Base-by-base conservation (phyloP, 345 rosid species). In the Linum tenue region DNA sequence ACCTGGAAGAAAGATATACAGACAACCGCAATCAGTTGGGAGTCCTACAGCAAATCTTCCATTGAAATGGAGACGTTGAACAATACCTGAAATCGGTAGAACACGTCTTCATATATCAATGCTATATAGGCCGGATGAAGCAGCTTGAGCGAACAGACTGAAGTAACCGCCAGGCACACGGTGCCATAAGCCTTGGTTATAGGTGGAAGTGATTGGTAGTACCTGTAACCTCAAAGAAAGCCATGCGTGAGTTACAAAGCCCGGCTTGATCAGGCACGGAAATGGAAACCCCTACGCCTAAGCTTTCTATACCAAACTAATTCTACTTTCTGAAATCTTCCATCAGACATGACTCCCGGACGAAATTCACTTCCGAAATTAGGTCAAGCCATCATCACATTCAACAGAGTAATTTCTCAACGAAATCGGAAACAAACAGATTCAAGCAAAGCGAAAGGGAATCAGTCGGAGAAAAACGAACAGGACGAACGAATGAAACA, bases 181-280 rank as follows among this genome's bases (percentile, higher is more conserved):
- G 99, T 94, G 66, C 97, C 99, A 76, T 84, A 90, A 72, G 85
- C 96, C 77, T 86, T 94, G 71, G 83, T 84, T 71, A 90, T 80
- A 0, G 97, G 97, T 43, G 97, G 99, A 68, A 90, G 96, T 50
- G 99, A 90, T 55, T 82, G 71, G 72, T 94, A 94, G 74, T 55
- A 94, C 76, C 99, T 92, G 87, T 69, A 80, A 70, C 3, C 31
- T 2, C 14, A 48, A 48, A 48, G 14, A 48, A 9, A 9, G 14
- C 3, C 53, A 43, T 5, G 3, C 50, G 50, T 43, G 50, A 43
- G 50, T 43, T 22, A 22, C 31, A 0, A 22, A 22, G 31, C 31
- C 2, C 50, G 50, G 6, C 50, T 11, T 48, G 14, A 48, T 48
- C 53, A 48, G 14, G 14, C 53, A 48, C 11, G 14, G 53, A 3